Conservation (phyloP, 2,329 filamentous ascomycete genomes). For the Fusarium coicis region DNA sequence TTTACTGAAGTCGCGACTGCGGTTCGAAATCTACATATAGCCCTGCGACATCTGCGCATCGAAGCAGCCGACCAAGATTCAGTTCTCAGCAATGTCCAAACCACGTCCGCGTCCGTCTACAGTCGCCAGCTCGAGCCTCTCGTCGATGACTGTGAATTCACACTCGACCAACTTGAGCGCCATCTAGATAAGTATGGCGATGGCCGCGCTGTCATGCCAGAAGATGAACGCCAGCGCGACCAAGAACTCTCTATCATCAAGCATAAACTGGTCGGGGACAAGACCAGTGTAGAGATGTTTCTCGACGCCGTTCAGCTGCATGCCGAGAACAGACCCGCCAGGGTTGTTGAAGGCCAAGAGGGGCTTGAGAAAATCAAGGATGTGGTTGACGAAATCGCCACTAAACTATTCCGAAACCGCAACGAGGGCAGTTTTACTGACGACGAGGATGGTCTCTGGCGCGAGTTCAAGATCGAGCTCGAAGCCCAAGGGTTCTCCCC, state of each 20-base stretch:
- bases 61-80: slow-evolving; percentile 69
- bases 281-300: slow-evolving; percentile 64
- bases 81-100: slow-evolving; percentile 58
- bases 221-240: slow-evolving; percentile 49
- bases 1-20: slow-evolving; percentile 62
- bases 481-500: slow-evolving; percentile 67
- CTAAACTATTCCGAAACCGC: slow-evolving; percentile 59
- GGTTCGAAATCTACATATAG: slow-evolving; percentile 64
- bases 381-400: slow-evolving; percentile 68
- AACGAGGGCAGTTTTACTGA: slow-evolving; percentile 53
- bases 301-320: slow-evolving; percentile 67
- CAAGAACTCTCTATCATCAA: slow-evolving; percentile 56
- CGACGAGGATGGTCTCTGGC: slow-evolving; percentile 66
- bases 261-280: slow-evolving; percentile 62
- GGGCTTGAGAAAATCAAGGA: slow-evolving; percentile 66
- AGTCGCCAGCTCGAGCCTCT: slow-evolving; percentile 62
- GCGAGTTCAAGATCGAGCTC: slow-evolving; percentile 67
- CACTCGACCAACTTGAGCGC: slow-evolving; percentile 64
- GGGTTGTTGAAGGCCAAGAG: slow-evolving; percentile 49
- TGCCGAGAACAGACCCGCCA: slow-evolving; percentile 52
- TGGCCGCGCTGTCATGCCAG: slow-evolving; percentile 34
- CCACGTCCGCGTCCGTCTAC: slow-evolving; percentile 54
- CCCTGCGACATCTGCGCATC: slow-evolving; percentile 66
- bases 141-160: slow-evolving; percentile 65
- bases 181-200: slow-evolving; percentile 61